Evolutionary conservation across 768 basidiomycete species (phyloP), one percentile per base, ranked within the genome.

Genomic region (Mycena floridula): DNA sequence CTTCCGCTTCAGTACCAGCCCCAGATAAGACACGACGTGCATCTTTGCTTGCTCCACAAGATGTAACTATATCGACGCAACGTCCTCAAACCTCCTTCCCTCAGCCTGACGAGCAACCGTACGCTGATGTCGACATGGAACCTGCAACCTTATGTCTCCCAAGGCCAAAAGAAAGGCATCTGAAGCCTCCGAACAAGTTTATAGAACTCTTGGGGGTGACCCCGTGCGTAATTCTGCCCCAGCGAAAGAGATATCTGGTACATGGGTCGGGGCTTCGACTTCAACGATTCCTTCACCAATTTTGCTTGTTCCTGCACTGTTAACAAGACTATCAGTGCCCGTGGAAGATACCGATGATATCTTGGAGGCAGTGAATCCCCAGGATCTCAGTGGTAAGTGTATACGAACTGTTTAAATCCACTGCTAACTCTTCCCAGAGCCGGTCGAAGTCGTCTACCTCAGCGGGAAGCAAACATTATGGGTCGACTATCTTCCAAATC

Each of bases 401-500:
- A n/a, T n/a, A n/a, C n/a, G n/a, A n/a, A n/a, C n/a, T n/a, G n/a
- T n/a, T n/a, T n/a, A n/a, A n/a, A 12, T 39, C 40, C 39, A 50
- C 37, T 21, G 21, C 32, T 47, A 35, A 49, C 48, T 41, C 12
- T 22, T 30, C 28, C 42, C 36, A 28, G 24, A 11, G 23, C 13
- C 37, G 4, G 74, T 77, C 15, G 90, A 92, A 54, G 72, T 97
- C 13, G 64, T 76, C 5, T 81, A 81, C 47, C 64, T 77, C 43
- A 76, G 68, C 54, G 73, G 76, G 25, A 82, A 81, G 64, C 77
- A 83, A 47, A 85, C 81, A 9, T 80, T 86, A 43, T 98, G 94
- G 92, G 62, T 94, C 36, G 94, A 97, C 62, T 98, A 88, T 63
- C 55, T 95, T 7, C 80, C 87, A 1, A 78, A 76, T 2, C 82